A percentile compares a stretch with the other conserved stretches of the same genome.
These are phyloP conservation scores for Scleroderma citrinum DNA, from an alignment of 768 basidiomycete species.

Conservation along the genomic window DNA sequence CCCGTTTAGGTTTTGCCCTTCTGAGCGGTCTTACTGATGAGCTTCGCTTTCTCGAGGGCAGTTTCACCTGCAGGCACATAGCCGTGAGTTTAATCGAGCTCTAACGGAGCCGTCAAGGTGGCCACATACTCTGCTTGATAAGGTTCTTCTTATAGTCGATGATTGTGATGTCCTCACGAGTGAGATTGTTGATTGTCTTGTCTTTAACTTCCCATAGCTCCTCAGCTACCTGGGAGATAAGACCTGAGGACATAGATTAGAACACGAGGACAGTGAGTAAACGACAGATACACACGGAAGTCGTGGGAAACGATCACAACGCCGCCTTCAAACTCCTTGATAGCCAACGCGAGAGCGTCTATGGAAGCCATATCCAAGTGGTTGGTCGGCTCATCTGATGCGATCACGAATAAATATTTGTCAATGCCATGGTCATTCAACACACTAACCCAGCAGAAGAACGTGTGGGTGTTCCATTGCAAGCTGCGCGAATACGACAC, in stretches of 20 bases:
- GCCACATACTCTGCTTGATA: constrained; percentile 63
- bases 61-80: constrained; percentile 50
- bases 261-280: constrained; percentile 3
- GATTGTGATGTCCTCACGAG: constrained; percentile 87
- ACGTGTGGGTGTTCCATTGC: constrained; percentile 98
- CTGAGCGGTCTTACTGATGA: constrained; percentile 78
- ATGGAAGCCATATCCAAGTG: constrained; percentile 98
- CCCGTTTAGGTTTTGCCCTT: constrained; percentile 59
- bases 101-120: neutral
- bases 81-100: constrained; percentile 1
- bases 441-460: constrained; percentile 64
- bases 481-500: constrained; percentile 94
- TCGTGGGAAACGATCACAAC: constrained; percentile 99
- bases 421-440: constrained; percentile 4
- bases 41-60: constrained; percentile 88
- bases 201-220: constrained; percentile 99
- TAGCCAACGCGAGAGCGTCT: constrained; percentile 90
- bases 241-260: constrained; percentile 42
- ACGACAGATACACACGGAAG: constrained; percentile 66
- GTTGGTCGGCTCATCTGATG: constrained; percentile 87
- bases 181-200: constrained; percentile 87
- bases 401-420: constrained; percentile 2
- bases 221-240: constrained; percentile 96
- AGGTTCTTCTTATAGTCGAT: constrained; percentile 90
- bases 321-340: constrained; percentile 96